Evolutionary conservation across 257 asterid species (phyloP), one percentile per base, ranked within the genome.

Genomic region (Apocynum venetum): DNA sequence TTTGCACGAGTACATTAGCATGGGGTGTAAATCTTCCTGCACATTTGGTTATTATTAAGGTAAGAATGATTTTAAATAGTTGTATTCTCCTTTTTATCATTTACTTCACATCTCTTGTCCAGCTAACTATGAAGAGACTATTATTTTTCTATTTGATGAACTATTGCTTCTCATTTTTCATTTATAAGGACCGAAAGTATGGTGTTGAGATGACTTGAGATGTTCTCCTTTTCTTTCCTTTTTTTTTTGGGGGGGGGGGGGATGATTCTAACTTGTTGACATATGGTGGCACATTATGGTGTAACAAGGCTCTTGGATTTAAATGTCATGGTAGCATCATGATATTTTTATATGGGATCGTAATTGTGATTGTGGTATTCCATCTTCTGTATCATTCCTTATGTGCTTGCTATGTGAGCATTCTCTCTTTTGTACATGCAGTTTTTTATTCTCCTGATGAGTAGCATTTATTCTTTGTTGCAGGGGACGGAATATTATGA

Each of bases 11-110:
- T 83, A 95, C 99, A 79, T 84, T 95, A 78, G 99, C 99, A 79
- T 95, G 99, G 99, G 99, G 99, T 70, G 99, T 95, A 79, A 95
- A 95, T 83, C 99, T 95, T 85, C 99, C 99, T 72, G 99, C 99
- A 79, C 99, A 95, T 88, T 83, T 95, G 83, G 99, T 95, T 82
- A 85, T 95, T 68, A 95, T 95, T 82, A 95, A 95, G 97, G 99
- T 93, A 79, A 78, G 91, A 79, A 70, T 66, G 57, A 66, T 52
- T 25, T 76, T 47, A 2, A 60, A 59, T n/a, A 48, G 77, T 59
- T 63, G 40, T 77, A 47, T 31, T 61, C 44, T 49, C 66, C n/a
- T 53, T n/a, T 53, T 46, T 19, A 17, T 74, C 51, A 36, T 4
- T 66, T 31, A 73, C n/a, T 65, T 63, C 43, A 51, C 43, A 3